These are phyloP conservation scores for Sarocladium brachiariae DNA, from an alignment of 2,329 filamentous ascomycete species.

Conservation along the genomic window DNA sequence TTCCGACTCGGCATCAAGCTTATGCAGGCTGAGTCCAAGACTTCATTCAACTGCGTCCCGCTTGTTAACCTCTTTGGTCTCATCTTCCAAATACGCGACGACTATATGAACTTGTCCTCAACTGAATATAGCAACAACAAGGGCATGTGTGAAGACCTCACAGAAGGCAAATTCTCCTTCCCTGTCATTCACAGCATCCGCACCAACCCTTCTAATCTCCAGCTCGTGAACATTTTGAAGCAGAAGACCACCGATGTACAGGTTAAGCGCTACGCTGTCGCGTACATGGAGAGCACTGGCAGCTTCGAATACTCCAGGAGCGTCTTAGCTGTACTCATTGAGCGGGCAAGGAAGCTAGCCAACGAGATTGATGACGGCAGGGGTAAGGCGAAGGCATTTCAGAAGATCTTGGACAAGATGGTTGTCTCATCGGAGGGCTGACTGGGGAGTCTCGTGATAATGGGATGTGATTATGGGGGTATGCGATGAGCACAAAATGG, in stretches of 20 bases:
- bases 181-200: slow-evolving; percentile 92
- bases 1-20: slow-evolving; percentile 81
- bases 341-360: slow-evolving; percentile 55
- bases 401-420: slow-evolving; percentile 65
- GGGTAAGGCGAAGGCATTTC: slow-evolving; percentile 50
- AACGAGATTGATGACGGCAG: slow-evolving; percentile 56
- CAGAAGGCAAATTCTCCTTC: slow-evolving; percentile 95
- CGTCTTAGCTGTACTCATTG: slow-evolving; percentile 57
- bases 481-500: too few relatives aligned
- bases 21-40: slow-evolving; percentile 68
- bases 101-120: slow-evolving; percentile 81
- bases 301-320: slow-evolving; percentile 80
- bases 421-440: slow-evolving; percentile 22
- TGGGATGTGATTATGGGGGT: background rate
- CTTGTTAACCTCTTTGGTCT: slow-evolving; percentile 81
- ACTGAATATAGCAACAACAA: slow-evolving; percentile 80
- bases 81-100: slow-evolving; percentile 86
- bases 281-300: slow-evolving; percentile 83
- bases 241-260: slow-evolving; percentile 82
- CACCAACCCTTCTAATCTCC: slow-evolving; percentile 62
- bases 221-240: slow-evolving; percentile 86
- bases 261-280: slow-evolving; percentile 85
- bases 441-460: too few relatives aligned
- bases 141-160: slow-evolving; percentile 90
- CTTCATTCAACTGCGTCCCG: slow-evolving; percentile 63